Conservation (phyloP, 2,329 filamentous ascomycete species). For the Colletotrichum karsti region DNA sequence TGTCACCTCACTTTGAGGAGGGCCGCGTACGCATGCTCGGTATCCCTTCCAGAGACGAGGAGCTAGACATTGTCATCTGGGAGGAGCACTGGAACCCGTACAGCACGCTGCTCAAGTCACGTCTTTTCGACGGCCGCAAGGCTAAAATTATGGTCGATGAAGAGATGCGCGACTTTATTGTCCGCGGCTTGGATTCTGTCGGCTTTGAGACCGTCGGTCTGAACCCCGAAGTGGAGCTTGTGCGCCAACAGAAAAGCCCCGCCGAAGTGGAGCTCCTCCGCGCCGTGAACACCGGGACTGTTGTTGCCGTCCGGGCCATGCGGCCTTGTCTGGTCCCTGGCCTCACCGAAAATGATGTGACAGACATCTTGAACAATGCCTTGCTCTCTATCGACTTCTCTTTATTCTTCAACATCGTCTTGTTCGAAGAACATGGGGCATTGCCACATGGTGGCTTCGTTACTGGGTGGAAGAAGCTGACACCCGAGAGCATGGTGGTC, state of each 20-base stretch:
- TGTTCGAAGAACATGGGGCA: slow-evolving; percentile 65
- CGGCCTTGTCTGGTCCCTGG: slow-evolving; percentile 60
- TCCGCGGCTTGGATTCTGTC: slow-evolving; percentile 59
- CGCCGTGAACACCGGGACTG: slow-evolving; percentile 71
- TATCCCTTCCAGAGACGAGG: slow-evolving; percentile 60
- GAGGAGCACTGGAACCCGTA: slow-evolving; percentile 75
- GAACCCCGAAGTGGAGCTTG: slow-evolving; percentile 61
- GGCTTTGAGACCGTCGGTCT: slow-evolving; percentile 67
- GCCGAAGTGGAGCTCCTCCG: slow-evolving; percentile 65
- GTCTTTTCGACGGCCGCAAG: slow-evolving; percentile 41
- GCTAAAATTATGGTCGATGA: slow-evolving; percentile 70
- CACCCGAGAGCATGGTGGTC: slow-evolving; percentile 64
- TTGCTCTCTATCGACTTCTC: slow-evolving; percentile 62
- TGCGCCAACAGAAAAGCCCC: slow-evolving; percentile 65
- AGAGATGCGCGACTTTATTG: slow-evolving; percentile 71
- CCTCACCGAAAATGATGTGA: slow-evolving; percentile 67
- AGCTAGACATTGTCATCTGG: slow-evolving; percentile 65
- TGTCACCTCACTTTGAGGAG: slow-evolving; percentile 69
- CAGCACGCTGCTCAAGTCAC: slow-evolving; percentile 56
- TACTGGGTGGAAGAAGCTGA: slow-evolving; percentile 59
- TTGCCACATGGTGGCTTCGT: slow-evolving; percentile 63
- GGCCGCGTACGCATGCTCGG: slow-evolving; percentile 65
- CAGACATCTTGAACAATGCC: slow-evolving; percentile 61
- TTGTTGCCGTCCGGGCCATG: slow-evolving; percentile 68
- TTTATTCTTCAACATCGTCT: slow-evolving; percentile 70